Evolutionary conservation across 352 stramenopile genomes (phyloP), one percentile per base, ranked within the genome.

Genomic region (Aphanomyces cochlioides): DNA sequence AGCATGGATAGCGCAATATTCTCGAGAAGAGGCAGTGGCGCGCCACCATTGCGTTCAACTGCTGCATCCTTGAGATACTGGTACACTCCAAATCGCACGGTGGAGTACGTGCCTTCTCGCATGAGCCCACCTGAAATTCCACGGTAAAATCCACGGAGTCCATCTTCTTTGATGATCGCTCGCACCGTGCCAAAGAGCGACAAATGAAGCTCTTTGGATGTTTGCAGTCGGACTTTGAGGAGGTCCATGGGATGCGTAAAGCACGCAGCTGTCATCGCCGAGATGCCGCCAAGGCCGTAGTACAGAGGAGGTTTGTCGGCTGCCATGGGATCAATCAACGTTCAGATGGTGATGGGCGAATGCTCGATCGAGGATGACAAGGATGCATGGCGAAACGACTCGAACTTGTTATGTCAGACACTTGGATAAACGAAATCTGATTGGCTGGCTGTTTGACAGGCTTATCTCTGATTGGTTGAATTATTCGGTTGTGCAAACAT

Each of bases 161-260:
- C 85, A 41, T 93, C 82, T n/a, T 83, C 74, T 60, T 79, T 73
- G 15, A 90, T 72, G 50, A 93, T 87, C 57, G 78, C 79, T 0
- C 74, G 77, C 13, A 90, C 74, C 8, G 84, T 75, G 5, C 78
- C 75, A 36, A 78, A 56, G 41, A 93, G 77, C 1, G 78, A 73
- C n/a, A 89, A 67, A 56, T 90, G 82, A 56, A 90, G 77, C 45
- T 88, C 87, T 73, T 84, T 87, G 57, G 83, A 88, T 59, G 85
- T 93, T 74, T 93, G 85, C 57, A 92, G 67, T 41, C 91, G 85
- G 28, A 93, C 84, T 54, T 93, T 93, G 57, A 93, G 77, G 64
- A 93, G 67, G 70, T 93, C 85, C 64, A 93, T 92, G 69, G 84
- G 84, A 69, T 93, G 85, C 60, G 85, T 93, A 77, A 93, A 93